Evolutionary conservation across 2,329 filamentous ascomycete species (phyloP).

Genomic region (Pochonia chlamydosporia): DNA sequence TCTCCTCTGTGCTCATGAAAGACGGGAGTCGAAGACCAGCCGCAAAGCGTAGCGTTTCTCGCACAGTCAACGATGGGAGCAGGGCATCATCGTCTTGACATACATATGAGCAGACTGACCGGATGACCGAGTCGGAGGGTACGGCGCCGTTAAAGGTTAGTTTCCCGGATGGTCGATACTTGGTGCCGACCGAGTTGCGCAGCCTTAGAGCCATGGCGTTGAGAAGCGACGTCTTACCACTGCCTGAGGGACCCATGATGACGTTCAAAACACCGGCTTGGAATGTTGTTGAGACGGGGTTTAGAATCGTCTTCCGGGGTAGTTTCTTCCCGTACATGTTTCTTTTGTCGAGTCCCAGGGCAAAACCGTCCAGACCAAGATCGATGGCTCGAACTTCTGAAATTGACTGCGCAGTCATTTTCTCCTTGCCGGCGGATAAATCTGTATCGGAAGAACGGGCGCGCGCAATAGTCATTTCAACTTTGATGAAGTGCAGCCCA

Average conservation of each 20-base stretch:
- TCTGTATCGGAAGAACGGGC: constrained; percentile 54
- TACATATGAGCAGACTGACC: constrained; percentile 70
- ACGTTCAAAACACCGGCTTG: constrained; percentile 64
- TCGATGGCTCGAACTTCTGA: constrained; percentile 54
- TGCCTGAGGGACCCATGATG: constrained; percentile 76
- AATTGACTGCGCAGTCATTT: constrained; percentile 50
- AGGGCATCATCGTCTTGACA: constrained; percentile 74
- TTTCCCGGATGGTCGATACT: constrained; percentile 55
- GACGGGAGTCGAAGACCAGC: constrained; percentile 65
- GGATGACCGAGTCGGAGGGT: constrained; percentile 62
- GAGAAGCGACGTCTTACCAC: constrained; percentile 69
- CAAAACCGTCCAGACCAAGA: constrained; percentile 59
- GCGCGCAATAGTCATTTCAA: constrained; percentile 65
- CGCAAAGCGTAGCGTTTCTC: constrained; percentile 66
- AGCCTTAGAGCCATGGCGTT: constrained; percentile 68
- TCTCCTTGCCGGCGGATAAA: constrained; percentile 64
- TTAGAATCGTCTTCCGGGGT: constrained; percentile 55
- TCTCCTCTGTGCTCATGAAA: constrained; percentile 65
- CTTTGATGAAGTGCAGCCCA: constrained; percentile 57
- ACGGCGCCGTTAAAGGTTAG: constrained; percentile 65
- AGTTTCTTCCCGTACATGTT: constrained; percentile 44
- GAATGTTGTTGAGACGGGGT: constrained; percentile 62
- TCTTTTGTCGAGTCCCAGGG: constrained; percentile 58
- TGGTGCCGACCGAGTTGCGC: constrained; percentile 54
- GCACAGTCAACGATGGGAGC: constrained; percentile 67